Evolutionary conservation across 2,329 filamentous ascomycete species (phyloP).

Genomic region (Biscogniauxia marginata): DNA sequence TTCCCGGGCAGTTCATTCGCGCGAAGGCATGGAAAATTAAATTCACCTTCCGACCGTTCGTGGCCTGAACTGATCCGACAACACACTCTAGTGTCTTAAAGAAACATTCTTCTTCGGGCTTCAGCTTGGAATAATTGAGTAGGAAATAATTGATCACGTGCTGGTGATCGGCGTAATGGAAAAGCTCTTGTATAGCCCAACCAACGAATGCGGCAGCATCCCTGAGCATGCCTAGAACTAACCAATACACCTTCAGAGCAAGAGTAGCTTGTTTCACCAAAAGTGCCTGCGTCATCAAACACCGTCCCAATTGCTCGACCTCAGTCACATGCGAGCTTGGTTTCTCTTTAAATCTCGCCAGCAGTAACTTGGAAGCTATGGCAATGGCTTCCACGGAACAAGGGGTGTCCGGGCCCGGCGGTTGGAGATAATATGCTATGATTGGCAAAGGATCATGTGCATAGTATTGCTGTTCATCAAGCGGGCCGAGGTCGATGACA

Average conservation of each 20-base stretch:
- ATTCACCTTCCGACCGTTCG: conserved; percentile 27
- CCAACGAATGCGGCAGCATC: conserved; percentile 25
- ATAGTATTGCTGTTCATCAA: conserved; percentile 36
- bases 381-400: conserved; percentile 14
- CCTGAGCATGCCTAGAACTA: conserved; percentile 26
- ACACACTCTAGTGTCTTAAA: conserved; percentile 30
- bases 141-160: conserved; percentile 36
- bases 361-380: conserved; percentile 32
- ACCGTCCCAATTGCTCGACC: conserved; percentile 23
- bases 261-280: conserved; percentile 15
- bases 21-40: conserved; percentile 32
- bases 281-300: conserved; percentile 32
- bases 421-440: conserved; percentile 30
- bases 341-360: conserved; percentile 29
- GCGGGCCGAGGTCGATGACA: conserved; percentile 24
- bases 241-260: conserved; percentile 33
- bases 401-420: conserved; percentile 5
- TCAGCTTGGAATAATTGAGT: conserved; percentile 30
- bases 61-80: conserved; percentile 32
- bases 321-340: conserved; percentile 7
- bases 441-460: conserved; percentile 36
- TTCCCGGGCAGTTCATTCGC: conserved; percentile 18
- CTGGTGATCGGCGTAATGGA: conserved; percentile 30
- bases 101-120: conserved; percentile 20
- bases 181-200: conserved; percentile 34